phyloP scores from a whole-genome alignment of 371 early-diverging fungal genomes.

The Mortierella sp. region DNA sequence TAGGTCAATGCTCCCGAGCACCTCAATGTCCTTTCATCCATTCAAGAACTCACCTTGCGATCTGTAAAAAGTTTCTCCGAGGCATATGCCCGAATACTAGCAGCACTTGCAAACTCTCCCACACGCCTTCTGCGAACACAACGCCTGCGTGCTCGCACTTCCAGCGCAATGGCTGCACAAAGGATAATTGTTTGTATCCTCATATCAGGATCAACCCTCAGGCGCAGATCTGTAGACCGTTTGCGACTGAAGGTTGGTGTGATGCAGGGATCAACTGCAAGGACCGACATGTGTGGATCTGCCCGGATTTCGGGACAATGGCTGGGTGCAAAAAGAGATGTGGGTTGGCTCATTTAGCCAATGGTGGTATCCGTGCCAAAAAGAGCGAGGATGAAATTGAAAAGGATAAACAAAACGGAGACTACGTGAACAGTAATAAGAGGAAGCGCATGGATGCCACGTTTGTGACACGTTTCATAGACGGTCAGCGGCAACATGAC shows the following conservation, averaged over 20 bases:
- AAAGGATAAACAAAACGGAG: slow-evolving; percentile 14
- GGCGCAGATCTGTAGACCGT: slow-evolving; percentile 66
- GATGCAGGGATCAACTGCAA: slow-evolving; percentile 60
- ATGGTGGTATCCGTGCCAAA: slow-evolving; percentile 40
- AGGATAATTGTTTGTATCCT: slow-evolving; percentile 60
- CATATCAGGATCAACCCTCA: slow-evolving; percentile 65
- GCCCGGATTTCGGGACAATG: slow-evolving; percentile 67
- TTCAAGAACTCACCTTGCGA: slow-evolving; percentile 63
- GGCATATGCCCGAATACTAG: slow-evolving; percentile 57
- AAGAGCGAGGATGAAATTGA: slow-evolving; percentile 25
- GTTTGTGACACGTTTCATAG: slow-evolving; percentile 32
- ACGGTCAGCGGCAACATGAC: slow-evolving; percentile 11
- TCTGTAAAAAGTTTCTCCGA: slow-evolving; percentile 65
- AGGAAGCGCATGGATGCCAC: slow-evolving; percentile 14
- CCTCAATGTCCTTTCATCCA: slow-evolving; percentile 58
- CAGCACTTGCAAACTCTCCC: slow-evolving; percentile 60
- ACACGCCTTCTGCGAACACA: slow-evolving; percentile 60
- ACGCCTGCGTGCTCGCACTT: slow-evolving; percentile 68
- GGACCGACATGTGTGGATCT: slow-evolving; percentile 68
- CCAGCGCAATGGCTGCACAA: slow-evolving; percentile 62
- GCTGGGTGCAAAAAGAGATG: slow-evolving; percentile 69
- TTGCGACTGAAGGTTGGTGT: slow-evolving; percentile 71
- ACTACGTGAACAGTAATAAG: neutral
- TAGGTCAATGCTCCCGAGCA: slow-evolving; percentile 58
- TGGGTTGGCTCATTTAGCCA: slow-evolving; percentile 65